These are phyloP conservation scores for Musa balbisiana DNA, from an alignment of 202 grass and related monocot genomes.

Conservation along the genomic window DNA sequence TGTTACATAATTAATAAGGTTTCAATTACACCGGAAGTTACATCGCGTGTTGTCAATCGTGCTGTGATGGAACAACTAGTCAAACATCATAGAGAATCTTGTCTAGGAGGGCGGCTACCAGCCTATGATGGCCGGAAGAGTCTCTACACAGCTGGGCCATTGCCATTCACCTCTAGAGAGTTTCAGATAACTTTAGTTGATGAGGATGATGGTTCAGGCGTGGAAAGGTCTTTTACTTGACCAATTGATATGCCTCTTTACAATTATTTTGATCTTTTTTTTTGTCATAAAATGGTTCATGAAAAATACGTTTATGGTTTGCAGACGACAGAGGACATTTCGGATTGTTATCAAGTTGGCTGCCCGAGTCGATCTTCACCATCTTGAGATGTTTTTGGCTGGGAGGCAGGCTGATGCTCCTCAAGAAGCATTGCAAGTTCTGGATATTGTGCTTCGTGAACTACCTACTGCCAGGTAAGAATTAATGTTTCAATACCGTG, in stretches of 20 bases:
- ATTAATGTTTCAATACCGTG: background rate
- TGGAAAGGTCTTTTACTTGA: constrained; percentile 35
- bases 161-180: constrained; percentile 67
- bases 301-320: too few species aligned
- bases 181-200: constrained; percentile 77
- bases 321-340: constrained; percentile 35
- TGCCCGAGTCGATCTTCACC: constrained; percentile 85
- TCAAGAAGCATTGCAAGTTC: constrained; percentile 94
- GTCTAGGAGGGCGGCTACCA: constrained; percentile 71
- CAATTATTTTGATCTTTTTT: too few species aligned
- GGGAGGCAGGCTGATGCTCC: constrained; percentile 89
- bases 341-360: constrained; percentile 92
- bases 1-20: constrained; percentile 32
- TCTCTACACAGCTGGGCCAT: constrained; percentile 77
- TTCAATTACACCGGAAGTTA: constrained; percentile 75
- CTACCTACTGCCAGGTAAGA: constrained; percentile 63
- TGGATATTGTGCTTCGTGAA: constrained; percentile 90
- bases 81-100: constrained; percentile 43
- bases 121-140: constrained; percentile 95
- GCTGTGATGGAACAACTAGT: constrained; percentile 84
- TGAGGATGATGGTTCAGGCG: constrained; percentile 66
- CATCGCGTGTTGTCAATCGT: constrained; percentile 90
- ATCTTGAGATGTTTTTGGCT: constrained; percentile 86
- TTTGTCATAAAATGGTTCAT: too few species aligned
- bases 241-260: background rate